Percentiles rank a stretch among this genome's conserved stretches.
Evolutionary conservation across 75 land plant genomes (phyloP).

Genomic region (Cryptomeria japonica): DNA sequence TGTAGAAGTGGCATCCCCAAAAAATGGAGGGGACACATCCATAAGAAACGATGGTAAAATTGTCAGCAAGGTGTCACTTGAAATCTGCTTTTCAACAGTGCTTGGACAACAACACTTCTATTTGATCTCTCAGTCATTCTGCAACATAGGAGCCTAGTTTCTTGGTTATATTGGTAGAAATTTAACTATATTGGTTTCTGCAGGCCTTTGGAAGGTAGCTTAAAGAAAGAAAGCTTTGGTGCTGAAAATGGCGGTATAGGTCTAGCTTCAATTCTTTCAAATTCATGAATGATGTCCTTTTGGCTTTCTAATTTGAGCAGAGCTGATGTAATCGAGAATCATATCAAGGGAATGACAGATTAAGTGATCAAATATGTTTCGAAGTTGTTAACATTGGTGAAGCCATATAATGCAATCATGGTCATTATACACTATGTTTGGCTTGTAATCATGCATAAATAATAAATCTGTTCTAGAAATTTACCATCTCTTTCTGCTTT

Average conservation of each 20-base stretch:
- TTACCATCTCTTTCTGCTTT: neutral
- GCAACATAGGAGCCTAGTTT: neutral
- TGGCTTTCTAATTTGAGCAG: neutral
- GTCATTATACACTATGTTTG: neutral
- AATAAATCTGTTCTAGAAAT: neutral
- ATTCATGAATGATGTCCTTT: neutral
- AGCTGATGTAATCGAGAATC: neutral
- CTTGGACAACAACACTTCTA: neutral
- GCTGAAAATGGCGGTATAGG: conserved; percentile 13
- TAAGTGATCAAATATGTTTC: neutral
- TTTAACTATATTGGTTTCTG: neutral
- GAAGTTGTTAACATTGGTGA: neutral
- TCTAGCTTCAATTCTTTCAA: conserved; percentile 11
- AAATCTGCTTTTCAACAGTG: no score
- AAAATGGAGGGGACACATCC: no score
- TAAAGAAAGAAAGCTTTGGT: neutral
- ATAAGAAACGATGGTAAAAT: neutral
- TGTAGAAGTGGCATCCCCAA: no score
- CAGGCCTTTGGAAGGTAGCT: conserved; percentile 5
- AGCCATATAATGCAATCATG: neutral
- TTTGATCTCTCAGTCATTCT: neutral
- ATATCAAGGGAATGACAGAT: neutral
- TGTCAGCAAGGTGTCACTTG: neutral
- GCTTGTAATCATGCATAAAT: neutral
- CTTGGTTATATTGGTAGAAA: neutral